These are phyloP conservation scores for Pouteria glomerata DNA, from an alignment of 148 eudicot genomes.

Conservation along the genomic window DNA sequence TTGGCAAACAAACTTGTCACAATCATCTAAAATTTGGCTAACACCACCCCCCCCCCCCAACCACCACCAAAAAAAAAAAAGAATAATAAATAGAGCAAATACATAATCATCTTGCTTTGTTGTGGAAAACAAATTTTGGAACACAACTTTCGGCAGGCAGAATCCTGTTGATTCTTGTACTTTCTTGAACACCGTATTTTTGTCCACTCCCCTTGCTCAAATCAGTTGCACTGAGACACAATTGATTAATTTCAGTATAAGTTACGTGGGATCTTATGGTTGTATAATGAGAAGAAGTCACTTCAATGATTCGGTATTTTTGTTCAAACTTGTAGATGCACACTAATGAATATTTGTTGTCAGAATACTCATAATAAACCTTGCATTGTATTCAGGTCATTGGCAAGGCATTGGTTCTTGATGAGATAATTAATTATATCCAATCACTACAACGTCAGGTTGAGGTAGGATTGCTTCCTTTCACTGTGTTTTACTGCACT, in stretches of 20 bases:
- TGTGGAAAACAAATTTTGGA: too few species aligned
- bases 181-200: too few species aligned
- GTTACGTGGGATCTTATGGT: not conserved
- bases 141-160: not conserved
- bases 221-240: not conserved
- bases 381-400: slow-evolving; percentile 57
- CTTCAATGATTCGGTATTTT: not conserved
- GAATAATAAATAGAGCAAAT: too few species aligned
- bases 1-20: too few species aligned
- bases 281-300: not conserved
- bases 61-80: too few species aligned
- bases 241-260: not conserved
- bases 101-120: too few species aligned
- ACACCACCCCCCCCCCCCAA: too few species aligned
- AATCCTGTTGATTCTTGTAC: not conserved
- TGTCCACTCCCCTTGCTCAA: too few species aligned
- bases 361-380: too few species aligned
- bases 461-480: slow-evolving; percentile 48
- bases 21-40: too few species aligned
- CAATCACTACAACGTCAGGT: slow-evolving; percentile 94
- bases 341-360: not conserved
- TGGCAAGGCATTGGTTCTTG: slow-evolving; percentile 91
- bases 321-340: not conserved
- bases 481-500: not conserved
- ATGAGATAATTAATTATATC: slow-evolving; percentile 91